phyloP scores from a whole-genome alignment of 148 eudicot species.

The Heliamphora exappendiculata region DNA sequence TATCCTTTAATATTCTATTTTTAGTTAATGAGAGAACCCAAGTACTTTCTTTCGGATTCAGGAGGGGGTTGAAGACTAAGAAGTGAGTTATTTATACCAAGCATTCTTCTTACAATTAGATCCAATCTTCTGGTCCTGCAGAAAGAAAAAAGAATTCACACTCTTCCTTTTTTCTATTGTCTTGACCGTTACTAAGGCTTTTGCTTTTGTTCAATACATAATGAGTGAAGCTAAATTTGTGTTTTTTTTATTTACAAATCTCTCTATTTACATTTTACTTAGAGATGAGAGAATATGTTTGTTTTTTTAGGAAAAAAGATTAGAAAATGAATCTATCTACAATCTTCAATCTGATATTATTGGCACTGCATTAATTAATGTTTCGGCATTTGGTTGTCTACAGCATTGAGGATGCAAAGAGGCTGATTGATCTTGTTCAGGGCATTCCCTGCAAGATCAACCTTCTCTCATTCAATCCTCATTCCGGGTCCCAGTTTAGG shows the following conservation, averaged over 20 bases:
- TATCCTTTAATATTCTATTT: neutral
- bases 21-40: no score
- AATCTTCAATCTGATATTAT: neutral
- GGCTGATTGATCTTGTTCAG: slow-evolving; percentile 69
- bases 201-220: no score
- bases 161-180: no score
- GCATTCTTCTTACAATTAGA: no score
- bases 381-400: slow-evolving; percentile 12
- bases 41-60: no score
- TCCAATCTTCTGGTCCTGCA: no score
- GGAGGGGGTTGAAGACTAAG: no score
- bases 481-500: slow-evolving; percentile 68
- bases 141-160: no score
- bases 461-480: slow-evolving; percentile 90
- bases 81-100: no score
- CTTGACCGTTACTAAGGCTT: no score
- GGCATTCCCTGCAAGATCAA: slow-evolving; percentile 99
- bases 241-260: no score
- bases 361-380: neutral
- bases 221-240: no score
- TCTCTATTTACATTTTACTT: neutral
- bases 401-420: slow-evolving; percentile 91
- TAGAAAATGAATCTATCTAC: neutral
- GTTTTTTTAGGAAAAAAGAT: neutral
- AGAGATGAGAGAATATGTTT: neutral